Conservation (phyloP, 805 yeast species). For the Saturnispora kantuleensis region DNA sequence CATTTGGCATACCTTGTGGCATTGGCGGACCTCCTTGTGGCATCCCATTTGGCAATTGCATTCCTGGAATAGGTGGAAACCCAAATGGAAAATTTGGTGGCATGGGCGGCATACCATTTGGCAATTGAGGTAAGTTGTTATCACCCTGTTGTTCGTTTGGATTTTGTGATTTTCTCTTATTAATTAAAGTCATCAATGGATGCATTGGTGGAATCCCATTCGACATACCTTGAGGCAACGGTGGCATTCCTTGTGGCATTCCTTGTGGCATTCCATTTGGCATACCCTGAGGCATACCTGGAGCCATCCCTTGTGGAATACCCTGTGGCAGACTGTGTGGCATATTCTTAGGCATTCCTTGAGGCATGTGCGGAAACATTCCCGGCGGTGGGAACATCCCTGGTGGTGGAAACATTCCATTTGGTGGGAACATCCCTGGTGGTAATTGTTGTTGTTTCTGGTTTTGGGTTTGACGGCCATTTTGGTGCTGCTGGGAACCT, state of each 20-base stretch:
- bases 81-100: constrained; percentile 4
- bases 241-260: neutral
- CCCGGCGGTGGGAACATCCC: constrained; percentile 7
- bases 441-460: constrained; percentile 2
- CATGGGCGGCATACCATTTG: constrained; percentile 3
- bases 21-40: constrained; percentile 1
- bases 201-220: constrained; percentile 8
- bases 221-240: constrained; percentile 2
- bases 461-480: too few relatives aligned
- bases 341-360: neutral
- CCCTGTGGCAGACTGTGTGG: neutral
- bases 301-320: constrained; percentile 2
- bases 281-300: neutral
- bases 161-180: constrained; percentile 11
- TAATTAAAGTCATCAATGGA: constrained; percentile 12
- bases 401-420: constrained; percentile 8
- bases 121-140: neutral
- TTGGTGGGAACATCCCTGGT: constrained; percentile 5
- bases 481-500: neutral
- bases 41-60: constrained; percentile 6
- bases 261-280: constrained; percentile 2
- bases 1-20: constrained; percentile 1
- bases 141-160: neutral
- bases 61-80: constrained; percentile 6
- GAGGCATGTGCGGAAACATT: constrained; percentile 1